phyloP scores from a whole-genome alignment of 495 filamentous ascomycete genomes.

The Aspergillus olivimuriae region DNA sequence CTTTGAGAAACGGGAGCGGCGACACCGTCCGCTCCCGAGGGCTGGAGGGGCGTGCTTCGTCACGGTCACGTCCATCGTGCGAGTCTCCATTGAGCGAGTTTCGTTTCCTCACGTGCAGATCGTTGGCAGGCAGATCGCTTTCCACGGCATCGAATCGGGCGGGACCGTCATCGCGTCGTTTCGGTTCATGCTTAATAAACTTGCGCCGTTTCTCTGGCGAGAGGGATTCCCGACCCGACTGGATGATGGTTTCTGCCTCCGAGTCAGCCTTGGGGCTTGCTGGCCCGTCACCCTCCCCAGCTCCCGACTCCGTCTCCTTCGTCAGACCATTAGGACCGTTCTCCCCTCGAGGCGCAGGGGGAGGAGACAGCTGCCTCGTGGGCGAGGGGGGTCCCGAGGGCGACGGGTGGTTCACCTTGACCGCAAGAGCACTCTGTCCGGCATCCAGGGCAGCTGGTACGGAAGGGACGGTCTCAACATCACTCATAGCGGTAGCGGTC shows the following conservation, averaged over 20 bases:
- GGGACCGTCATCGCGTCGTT: constrained; percentile 46
- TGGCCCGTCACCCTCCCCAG: constrained; percentile 28
- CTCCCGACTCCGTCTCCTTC: constrained; percentile 20
- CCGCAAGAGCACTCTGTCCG: constrained; percentile 31
- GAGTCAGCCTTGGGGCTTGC: constrained; percentile 53
- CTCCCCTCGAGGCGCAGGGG: constrained; percentile 15
- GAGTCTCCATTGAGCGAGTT: constrained; percentile 24
- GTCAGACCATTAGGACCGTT: constrained; percentile 18
- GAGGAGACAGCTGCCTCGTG: constrained; percentile 15
- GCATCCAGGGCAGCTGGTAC: constrained; percentile 39
- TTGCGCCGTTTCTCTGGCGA: constrained; percentile 64
- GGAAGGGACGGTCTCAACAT: constrained; percentile 40
- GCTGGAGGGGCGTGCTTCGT: constrained; percentile 19
- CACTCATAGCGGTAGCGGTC: constrained; percentile 48
- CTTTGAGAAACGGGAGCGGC: constrained; percentile 28
- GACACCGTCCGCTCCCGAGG: constrained; percentile 18
- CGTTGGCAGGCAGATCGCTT: constrained; percentile 17
- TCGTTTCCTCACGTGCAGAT: constrained; percentile 28
- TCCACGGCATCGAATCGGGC: constrained; percentile 34
- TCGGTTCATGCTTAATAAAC: constrained; percentile 58
- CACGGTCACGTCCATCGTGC: constrained; percentile 16
- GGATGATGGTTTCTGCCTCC: constrained; percentile 75
- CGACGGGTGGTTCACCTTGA: constrained; percentile 26
- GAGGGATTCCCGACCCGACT: constrained; percentile 64
- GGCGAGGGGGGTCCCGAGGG: constrained; percentile 22